Percentiles rank a stretch among this genome's conserved stretches.
phyloP scores from a whole-genome alignment of 1,284 basidiomycete genomes.

The Leucoagaricus sp. region DNA sequence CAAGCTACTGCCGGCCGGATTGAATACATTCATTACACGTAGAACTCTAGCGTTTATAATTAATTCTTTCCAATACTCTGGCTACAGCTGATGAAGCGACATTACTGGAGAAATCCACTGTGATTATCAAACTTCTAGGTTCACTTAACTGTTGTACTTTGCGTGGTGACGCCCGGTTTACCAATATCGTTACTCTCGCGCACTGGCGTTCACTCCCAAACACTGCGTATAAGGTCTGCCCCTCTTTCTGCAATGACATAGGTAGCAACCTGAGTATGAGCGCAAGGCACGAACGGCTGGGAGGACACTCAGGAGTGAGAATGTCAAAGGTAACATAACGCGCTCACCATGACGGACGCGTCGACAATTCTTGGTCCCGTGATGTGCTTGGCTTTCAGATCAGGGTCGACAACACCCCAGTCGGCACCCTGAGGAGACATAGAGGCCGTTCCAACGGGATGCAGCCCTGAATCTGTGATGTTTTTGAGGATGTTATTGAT shows the following conservation, averaged over 20 bases:
- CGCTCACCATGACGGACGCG: constrained; percentile 35
- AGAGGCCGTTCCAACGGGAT: constrained; percentile 29
- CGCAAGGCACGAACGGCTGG: constrained; percentile 13
- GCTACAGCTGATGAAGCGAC: too few species aligned
- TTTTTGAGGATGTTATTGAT: constrained; percentile 25
- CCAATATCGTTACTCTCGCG: neutral
- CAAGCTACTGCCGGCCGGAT: too few species aligned
- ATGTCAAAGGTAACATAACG: neutral
- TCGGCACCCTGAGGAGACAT: constrained; percentile 28
- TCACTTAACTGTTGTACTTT: too few species aligned
- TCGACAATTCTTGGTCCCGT: constrained; percentile 41
- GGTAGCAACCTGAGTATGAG: constrained; percentile 8
- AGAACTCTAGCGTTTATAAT: too few species aligned
- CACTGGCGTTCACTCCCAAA: neutral
- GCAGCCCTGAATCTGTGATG: constrained; percentile 15
- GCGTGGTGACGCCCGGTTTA: too few species aligned
- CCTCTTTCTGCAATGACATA: constrained; percentile 14
- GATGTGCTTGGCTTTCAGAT: constrained; percentile 40
- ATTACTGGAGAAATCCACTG: too few species aligned
- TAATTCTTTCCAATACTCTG: too few species aligned
- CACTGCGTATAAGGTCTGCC: constrained; percentile 8
- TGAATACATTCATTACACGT: too few species aligned
- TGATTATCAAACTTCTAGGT: too few species aligned
- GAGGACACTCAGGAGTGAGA: neutral
- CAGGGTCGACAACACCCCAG: constrained; percentile 35